A percentile compares a stretch with the other conserved stretches of the same genome.
phyloP scores from a whole-genome alignment of 768 basidiomycete genomes.

The Psilocybe subaeruginosa region DNA sequence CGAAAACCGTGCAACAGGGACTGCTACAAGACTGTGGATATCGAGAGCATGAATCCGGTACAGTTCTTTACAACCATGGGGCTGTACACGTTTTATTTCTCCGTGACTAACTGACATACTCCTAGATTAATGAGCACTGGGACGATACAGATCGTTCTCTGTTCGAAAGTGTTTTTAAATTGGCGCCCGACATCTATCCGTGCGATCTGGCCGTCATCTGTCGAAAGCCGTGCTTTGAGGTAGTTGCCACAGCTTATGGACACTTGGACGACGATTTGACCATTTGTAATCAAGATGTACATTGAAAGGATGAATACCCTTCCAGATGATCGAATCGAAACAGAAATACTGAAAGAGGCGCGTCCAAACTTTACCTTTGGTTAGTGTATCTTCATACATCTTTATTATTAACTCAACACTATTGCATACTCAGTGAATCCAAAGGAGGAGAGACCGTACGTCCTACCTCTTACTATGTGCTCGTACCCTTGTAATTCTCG shows the following conservation, averaged over 20 bases:
- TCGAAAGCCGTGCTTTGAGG: constrained; percentile 51
- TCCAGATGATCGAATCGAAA: constrained; percentile 14
- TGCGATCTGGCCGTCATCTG: constrained; percentile 54
- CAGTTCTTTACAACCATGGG: not conserved
- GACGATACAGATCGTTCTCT: constrained; percentile 25
- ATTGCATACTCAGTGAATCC: not conserved
- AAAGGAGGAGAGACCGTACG: not conserved
- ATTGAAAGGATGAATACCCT: constrained; percentile 22
- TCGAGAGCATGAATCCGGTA: constrained; percentile 5
- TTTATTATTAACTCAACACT: not conserved
- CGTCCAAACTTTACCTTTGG: constrained; percentile 7
- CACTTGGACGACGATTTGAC: not conserved
- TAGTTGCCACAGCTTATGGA: constrained; percentile 17
- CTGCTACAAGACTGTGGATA: constrained; percentile 14
- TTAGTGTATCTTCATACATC: not conserved
- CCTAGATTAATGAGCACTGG: constrained; percentile 28
- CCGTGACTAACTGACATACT: not conserved
- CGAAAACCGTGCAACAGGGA: constrained; percentile 2
- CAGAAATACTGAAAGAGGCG: not conserved
- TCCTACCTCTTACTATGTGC: not conserved
- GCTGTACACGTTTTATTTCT: not conserved
- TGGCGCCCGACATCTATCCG: constrained; percentile 48
- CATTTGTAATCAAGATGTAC: constrained; percentile 15
- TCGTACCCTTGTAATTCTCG: not conserved
- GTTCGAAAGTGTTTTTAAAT: constrained; percentile 39